Percentiles rank a stretch among this genome's conserved stretches.
Conservation (phyloP, 805 yeast genomes). For the Vanderwaltozyma tropicalis region DNA sequence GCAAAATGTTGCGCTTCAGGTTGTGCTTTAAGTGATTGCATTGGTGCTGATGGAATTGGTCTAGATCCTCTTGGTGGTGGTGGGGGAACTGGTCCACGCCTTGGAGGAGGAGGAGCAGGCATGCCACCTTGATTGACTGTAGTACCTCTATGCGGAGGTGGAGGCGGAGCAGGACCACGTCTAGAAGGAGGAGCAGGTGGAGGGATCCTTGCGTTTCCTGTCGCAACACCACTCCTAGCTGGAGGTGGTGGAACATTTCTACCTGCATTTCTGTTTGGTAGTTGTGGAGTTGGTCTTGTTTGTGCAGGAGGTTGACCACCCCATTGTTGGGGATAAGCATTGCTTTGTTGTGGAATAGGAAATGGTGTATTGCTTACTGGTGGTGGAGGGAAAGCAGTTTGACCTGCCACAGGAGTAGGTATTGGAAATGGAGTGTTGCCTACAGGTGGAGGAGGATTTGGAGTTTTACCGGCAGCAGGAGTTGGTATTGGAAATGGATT, state of each 20-base stretch:
- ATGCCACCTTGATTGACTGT: conserved; percentile 15
- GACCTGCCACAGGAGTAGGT: conserved; percentile 6
- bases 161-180: conserved; percentile 26
- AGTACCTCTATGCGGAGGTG: conserved; percentile 16
- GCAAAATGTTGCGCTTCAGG: neutral
- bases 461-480: conserved; percentile 2
- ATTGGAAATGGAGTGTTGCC: conserved; percentile 12
- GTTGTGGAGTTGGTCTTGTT: conserved; percentile 15
- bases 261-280: conserved; percentile 8
- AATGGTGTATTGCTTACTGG: conserved; percentile 4
- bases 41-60: conserved; percentile 5
- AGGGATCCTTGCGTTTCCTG: conserved; percentile 7
- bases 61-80: conserved; percentile 15
- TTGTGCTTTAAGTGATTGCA: neutral
- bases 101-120: conserved; percentile 17
- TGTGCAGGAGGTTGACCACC: conserved; percentile 1
- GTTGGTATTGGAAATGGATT: conserved; percentile 6
- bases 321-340: conserved; percentile 4
- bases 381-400: conserved; percentile 3
- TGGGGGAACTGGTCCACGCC: conserved; percentile 15
- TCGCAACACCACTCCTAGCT: neutral
- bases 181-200: conserved; percentile 20
- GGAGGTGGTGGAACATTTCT: conserved; percentile 6
- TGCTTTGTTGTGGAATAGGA: conserved; percentile 5
- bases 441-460: conserved; percentile 4